A percentile compares a stretch with the other conserved stretches of the same genome.
These are phyloP conservation scores for Talaromyces ruber DNA, from an alignment of 495 filamentous ascomycete species.

Conservation along the genomic window DNA sequence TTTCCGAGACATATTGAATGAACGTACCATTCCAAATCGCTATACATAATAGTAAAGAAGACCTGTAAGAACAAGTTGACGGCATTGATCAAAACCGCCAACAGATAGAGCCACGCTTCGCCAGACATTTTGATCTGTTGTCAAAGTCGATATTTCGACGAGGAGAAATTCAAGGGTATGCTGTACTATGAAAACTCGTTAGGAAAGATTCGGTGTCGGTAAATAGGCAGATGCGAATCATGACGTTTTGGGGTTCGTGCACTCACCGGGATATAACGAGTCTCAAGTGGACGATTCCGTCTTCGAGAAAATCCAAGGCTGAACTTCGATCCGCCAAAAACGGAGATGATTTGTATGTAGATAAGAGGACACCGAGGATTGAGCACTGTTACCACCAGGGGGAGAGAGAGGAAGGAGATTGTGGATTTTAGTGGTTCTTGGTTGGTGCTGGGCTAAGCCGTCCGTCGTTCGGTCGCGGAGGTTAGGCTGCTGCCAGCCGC, in stretches of 20 bases:
- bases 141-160: not conserved
- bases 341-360: not conserved
- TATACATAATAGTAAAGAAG: constrained; percentile 99
- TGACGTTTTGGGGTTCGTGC: not conserved
- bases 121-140: constrained; percentile 72
- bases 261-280: not conserved
- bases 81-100: constrained; percentile 98
- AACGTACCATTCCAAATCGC: constrained; percentile 90
- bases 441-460: not conserved
- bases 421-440: not conserved
- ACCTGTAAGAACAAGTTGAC: constrained; percentile 99
- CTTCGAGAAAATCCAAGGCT: not conserved
- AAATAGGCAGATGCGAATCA: not conserved
- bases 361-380: not conserved
- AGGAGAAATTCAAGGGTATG: not conserved
- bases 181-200: not conserved
- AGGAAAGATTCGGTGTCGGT: not conserved
- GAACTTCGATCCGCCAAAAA: not conserved
- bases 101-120: constrained; percentile 98
- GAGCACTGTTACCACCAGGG: not conserved
- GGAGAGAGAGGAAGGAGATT: not conserved
- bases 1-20: too few species aligned
- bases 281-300: not conserved
- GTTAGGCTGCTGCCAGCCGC: not conserved
- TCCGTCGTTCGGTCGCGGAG: not conserved